A percentile compares a stretch with the other conserved stretches of the same genome.
phyloP scores from a whole-genome alignment of 1,139 yeast species.

The Waltiozyma sp. region DNA sequence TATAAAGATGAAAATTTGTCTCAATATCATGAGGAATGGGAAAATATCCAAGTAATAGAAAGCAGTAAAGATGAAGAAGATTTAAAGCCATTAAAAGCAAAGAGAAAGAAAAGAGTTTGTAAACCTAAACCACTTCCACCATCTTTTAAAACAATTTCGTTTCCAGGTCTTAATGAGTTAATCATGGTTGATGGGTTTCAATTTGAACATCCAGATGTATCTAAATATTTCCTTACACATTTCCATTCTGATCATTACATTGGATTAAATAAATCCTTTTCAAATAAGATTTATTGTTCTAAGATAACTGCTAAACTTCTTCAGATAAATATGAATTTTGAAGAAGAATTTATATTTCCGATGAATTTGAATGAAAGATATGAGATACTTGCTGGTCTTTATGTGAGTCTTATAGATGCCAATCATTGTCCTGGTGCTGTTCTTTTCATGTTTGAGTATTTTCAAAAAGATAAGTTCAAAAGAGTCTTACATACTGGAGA shows the following conservation, averaged over 20 bases:
- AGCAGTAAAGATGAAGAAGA: too few relatives aligned
- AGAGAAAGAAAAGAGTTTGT: constrained; percentile 7
- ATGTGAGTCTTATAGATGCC: constrained; percentile 62
- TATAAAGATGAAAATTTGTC: too few relatives aligned
- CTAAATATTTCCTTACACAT: constrained; percentile 54
- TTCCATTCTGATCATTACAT: constrained; percentile 93
- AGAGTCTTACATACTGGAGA: constrained; percentile 81
- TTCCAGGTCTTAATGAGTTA: constrained; percentile 23
- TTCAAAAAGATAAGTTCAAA: constrained; percentile 20
- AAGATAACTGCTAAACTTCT: constrained; percentile 50
- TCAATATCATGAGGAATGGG: too few relatives aligned
- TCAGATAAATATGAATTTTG: constrained; percentile 36
- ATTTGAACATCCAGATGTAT: constrained; percentile 28
- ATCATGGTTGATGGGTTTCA: constrained; percentile 65
- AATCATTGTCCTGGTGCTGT: constrained; percentile 97
- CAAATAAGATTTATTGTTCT: constrained; percentile 59
- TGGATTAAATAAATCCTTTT: constrained; percentile 63
- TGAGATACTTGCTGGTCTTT: constrained; percentile 3
- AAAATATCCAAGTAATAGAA: background rate
- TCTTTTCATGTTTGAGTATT: constrained; percentile 59
- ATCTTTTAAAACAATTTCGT: constrained; percentile 38
- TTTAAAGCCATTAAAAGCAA: too few relatives aligned
- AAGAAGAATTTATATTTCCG: constrained; percentile 36
- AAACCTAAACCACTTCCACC: constrained; percentile 32
- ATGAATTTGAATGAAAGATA: constrained; percentile 32